Percentiles rank a stretch among this genome's conserved stretches.
Evolutionary conservation across 805 yeast genomes (phyloP).

Genomic region (Candida xiaguanensis): DNA sequence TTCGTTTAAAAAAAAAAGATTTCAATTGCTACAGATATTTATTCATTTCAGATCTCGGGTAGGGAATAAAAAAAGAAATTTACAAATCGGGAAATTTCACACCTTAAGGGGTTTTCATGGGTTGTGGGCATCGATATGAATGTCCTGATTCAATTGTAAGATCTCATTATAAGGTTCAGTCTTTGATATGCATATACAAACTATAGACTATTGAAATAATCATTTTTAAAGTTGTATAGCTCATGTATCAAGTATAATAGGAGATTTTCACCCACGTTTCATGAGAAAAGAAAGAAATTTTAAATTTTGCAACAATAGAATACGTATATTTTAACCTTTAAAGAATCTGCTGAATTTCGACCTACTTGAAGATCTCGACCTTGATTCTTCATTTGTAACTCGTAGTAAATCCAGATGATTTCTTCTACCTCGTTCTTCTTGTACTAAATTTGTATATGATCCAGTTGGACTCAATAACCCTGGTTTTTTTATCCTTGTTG

Average conservation of each 20-base stretch:
- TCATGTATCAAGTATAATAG: neutral
- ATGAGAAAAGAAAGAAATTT: neutral
- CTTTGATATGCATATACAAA: too few species aligned
- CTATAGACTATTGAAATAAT: too few species aligned
- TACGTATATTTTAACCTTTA: neutral
- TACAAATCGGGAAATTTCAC: neutral
- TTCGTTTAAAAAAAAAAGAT: too few species aligned
- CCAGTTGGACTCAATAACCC: slow-evolving; percentile 16
- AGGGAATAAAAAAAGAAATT: too few species aligned
- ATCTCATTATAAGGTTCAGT: too few species aligned
- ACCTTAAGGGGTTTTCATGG: neutral
- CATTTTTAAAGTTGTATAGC: too few species aligned
- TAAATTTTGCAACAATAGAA: neutral
- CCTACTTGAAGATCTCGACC: slow-evolving; percentile 16
- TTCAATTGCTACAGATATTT: neutral
- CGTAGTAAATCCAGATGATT: neutral
- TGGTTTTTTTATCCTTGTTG: slow-evolving; percentile 14
- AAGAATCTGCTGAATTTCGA: slow-evolving; percentile 13
- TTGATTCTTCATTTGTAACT: slow-evolving; percentile 16
- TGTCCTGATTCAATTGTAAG: too few species aligned
- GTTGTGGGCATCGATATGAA: too few species aligned
- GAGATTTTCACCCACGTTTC: neutral
- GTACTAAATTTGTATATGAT: slow-evolving; percentile 15
- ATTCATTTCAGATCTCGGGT: neutral
- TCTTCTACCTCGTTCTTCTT: slow-evolving; percentile 18